Base-by-base conservation (phyloP, 257 asterid genomes). In the Anisodus acutangulus region DNA sequence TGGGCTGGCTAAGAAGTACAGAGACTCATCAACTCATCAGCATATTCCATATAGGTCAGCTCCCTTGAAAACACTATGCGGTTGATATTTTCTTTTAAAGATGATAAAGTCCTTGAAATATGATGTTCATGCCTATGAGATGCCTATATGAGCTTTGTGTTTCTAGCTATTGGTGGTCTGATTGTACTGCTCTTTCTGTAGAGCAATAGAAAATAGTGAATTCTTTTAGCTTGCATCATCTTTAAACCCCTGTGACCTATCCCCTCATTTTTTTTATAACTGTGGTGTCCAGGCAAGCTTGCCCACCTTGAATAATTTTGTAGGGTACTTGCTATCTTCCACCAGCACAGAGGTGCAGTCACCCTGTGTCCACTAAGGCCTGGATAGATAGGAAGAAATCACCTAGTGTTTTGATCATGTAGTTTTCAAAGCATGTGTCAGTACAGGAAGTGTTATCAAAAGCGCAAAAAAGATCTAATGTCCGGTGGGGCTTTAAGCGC, bases 1-100 rank as follows among this genome's bases (percentile, higher is more conserved):
- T 84, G 97, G 97, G 72, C 93, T 93, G 82, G 97, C 97, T 83
- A 93, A 93, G 93, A 93, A 93, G 90, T 93, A 88, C 81, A 89
- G 93, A 79, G 97, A 93, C 79, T 89, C 88, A 81, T 78, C 94
- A 78, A 88, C 91, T 8, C 94, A 91, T 74, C 92, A 88, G 72
- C 97, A 93, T 85, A 93, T 93, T 86, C 97, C 97, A 13, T 93
- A 93, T 85, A 90, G 97, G 97, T 90, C 76, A 84, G 86, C 72
- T 71, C 69, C 62, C 68, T 17, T 83, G 17, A 57, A 31, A 83
- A 63, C 58, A 58, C 57, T 53, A 9, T 57, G 43, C 35, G 66
- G 9, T 22, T 74, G 59, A 63, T n/a, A 41, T 9, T 76, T 58
- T n/a, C 11, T 74, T 72, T 26, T 78, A 26, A 76, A 51, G 63